Evolutionary conservation across 164 flowering plant species (phyloP).

Genomic region (Magnolia kwangsiensis): DNA sequence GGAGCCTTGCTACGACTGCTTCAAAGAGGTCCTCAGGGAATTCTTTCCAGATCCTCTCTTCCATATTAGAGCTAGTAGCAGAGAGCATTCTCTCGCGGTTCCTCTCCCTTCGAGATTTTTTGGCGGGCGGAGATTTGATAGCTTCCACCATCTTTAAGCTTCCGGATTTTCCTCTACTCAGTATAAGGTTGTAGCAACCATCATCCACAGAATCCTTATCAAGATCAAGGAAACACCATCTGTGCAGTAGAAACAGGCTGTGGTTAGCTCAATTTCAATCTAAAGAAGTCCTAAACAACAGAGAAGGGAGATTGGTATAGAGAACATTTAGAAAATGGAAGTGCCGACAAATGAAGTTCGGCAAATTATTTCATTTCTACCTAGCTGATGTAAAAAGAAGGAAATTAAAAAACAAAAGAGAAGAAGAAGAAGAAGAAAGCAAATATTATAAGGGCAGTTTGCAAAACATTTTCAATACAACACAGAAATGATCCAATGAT

Average conservation of each 20-base stretch:
- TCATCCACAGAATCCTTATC: conserved; percentile 44
- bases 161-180: conserved; percentile 56
- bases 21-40: conserved; percentile 93
- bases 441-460: no score
- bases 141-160: conserved; percentile 54
- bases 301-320: neutral
- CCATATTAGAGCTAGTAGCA: conserved; percentile 37
- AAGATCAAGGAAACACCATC: conserved; percentile 54
- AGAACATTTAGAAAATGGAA: neutral
- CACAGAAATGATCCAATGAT: no score
- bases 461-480: no score
- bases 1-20: conserved; percentile 88
- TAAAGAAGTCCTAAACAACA: neutral
- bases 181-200: conserved; percentile 42
- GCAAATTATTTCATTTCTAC: no score
- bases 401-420: no score
- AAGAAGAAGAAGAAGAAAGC: no score
- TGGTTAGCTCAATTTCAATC: neutral
- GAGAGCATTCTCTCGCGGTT: conserved; percentile 38
- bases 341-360: neutral
- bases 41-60: conserved; percentile 77
- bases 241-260: conserved; percentile 22
- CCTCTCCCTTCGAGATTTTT: conserved; percentile 64
- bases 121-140: conserved; percentile 57
- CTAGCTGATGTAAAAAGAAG: no score